Evolutionary conservation across 2,329 filamentous ascomycete genomes (phyloP).

Genomic region (Colletotrichum lentis): DNA sequence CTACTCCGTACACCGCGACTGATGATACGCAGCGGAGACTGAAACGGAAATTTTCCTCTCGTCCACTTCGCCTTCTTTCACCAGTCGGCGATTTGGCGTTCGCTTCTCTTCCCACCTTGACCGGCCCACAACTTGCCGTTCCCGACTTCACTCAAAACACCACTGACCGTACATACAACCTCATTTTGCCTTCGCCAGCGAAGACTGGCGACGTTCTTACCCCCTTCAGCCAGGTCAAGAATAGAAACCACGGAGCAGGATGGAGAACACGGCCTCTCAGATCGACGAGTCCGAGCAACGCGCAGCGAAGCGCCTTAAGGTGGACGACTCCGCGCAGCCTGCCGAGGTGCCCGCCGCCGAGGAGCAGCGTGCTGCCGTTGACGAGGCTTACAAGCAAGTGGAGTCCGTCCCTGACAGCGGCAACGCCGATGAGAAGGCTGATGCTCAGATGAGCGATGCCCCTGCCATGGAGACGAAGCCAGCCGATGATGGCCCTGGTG

Average conservation of each 20-base stretch:
- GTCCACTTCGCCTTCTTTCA: slow-evolving; percentile 5
- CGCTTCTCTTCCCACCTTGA: neutral
- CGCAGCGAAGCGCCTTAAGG: slow-evolving; percentile 41
- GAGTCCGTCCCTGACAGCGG: slow-evolving; percentile 31
- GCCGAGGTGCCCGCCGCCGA: slow-evolving; percentile 2
- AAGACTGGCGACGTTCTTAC: neutral
- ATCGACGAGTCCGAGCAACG: slow-evolving; percentile 37
- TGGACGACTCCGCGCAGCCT: slow-evolving; percentile 31
- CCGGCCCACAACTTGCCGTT: slow-evolving; percentile 22
- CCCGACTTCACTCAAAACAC: slow-evolving; percentile 11
- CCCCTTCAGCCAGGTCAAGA: neutral
- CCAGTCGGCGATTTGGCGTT: slow-evolving; percentile 7
- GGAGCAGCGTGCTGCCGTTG: slow-evolving; percentile 30
- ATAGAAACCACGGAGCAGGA: slow-evolving; percentile 3
- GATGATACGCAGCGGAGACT: neutral
- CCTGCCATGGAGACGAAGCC: slow-evolving; percentile 8
- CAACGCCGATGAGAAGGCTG: slow-evolving; percentile 19
- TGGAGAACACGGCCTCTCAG: slow-evolving; percentile 25
- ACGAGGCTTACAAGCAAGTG: slow-evolving; percentile 28
- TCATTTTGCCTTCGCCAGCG: neutral
- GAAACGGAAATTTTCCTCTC: neutral
- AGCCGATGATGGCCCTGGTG: neutral
- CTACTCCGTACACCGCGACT: neutral
- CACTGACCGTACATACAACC: neutral
- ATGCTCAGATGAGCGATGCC: slow-evolving; percentile 31